Conservation (phyloP, 108 stramenopile genomes). For the Seminavis robusta region DNA sequence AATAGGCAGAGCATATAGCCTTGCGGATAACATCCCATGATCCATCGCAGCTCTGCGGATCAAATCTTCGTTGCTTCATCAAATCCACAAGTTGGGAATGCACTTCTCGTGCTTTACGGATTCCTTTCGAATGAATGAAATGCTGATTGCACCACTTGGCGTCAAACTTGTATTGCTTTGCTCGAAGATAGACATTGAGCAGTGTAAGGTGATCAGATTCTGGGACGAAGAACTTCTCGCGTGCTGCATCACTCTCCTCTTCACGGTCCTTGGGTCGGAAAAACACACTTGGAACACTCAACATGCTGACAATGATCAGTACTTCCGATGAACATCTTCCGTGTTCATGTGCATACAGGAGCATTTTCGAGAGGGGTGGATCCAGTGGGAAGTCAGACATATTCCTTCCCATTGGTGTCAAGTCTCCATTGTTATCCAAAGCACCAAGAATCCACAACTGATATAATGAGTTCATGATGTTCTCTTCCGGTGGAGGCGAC, state of each 20-base stretch:
- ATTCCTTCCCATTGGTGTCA: slow-evolving; percentile 87
- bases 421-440: slow-evolving; percentile 91
- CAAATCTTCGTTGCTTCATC: slow-evolving; percentile 93
- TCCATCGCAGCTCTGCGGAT: slow-evolving; percentile 77
- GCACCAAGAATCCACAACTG: slow-evolving; percentile 99
- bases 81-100: slow-evolving; percentile 95
- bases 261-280: slow-evolving; percentile 96
- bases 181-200: slow-evolving; percentile 93
- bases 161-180: slow-evolving; percentile 92
- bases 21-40: slow-evolving; percentile 96
- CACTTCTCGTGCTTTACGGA: slow-evolving; percentile 96
- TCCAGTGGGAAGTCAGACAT: slow-evolving; percentile 98
- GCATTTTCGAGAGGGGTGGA: slow-evolving; percentile 97
- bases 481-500: slow-evolving; percentile 98
- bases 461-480: slow-evolving; percentile 94
- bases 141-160: slow-evolving; percentile 94
- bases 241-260: slow-evolving; percentile 97
- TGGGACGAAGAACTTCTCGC: slow-evolving; percentile 99
- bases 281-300: slow-evolving; percentile 96
- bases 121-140: slow-evolving; percentile 96
- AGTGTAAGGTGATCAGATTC: slow-evolving; percentile 97
- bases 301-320: slow-evolving; percentile 93
- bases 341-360: slow-evolving; percentile 88
- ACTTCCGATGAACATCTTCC: slow-evolving; percentile 90
- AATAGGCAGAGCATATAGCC: slow-evolving; percentile 98